These are phyloP conservation scores for Trypanosoma brucei DNA, from an alignment of 208 protist species.

Conservation along the genomic window DNA sequence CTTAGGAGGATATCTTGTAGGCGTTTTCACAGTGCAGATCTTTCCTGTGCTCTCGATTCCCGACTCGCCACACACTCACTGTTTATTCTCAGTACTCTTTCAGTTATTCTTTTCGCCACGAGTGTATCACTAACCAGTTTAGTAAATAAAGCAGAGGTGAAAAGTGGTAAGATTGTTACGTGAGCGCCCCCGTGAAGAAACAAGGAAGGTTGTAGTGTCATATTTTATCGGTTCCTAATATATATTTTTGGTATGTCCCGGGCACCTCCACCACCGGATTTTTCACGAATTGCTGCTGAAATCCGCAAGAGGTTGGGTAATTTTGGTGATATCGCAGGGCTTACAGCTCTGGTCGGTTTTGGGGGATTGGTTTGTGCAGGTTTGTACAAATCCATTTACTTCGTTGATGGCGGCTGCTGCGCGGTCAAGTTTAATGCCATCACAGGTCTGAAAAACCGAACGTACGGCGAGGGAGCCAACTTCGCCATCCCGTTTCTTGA, in stretches of 20 bases:
- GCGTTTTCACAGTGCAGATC: too few relatives aligned
- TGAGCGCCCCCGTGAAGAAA: too few relatives aligned
- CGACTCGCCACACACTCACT: too few relatives aligned
- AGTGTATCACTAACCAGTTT: too few relatives aligned
- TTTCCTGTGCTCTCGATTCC: too few relatives aligned
- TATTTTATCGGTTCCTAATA: neutral
- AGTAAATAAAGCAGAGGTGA: too few relatives aligned
- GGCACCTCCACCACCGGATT: constrained; percentile 70
- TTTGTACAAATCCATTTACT: constrained; percentile 89
- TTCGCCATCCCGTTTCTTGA: constrained; percentile 96
- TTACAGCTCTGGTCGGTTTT: constrained; percentile 51
- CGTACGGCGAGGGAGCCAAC: constrained; percentile 95
- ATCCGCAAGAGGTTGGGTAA: constrained; percentile 55
- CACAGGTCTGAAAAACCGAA: constrained; percentile 88
- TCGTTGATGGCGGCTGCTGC: constrained; percentile 95
- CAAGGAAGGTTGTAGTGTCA: too few relatives aligned
- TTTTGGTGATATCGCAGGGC: constrained; percentile 68
- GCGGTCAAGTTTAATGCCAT: constrained; percentile 97
- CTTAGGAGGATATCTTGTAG: too few relatives aligned
- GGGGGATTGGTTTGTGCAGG: constrained; percentile 44
- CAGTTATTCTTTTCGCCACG: too few relatives aligned
- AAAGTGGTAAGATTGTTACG: too few relatives aligned
- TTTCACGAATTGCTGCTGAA: constrained; percentile 61
- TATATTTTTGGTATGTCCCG: constrained; percentile 38
- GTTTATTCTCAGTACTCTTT: too few relatives aligned